Base-by-base conservation (phyloP, 208 protist species). In the Leishmania lainsoni region DNA sequence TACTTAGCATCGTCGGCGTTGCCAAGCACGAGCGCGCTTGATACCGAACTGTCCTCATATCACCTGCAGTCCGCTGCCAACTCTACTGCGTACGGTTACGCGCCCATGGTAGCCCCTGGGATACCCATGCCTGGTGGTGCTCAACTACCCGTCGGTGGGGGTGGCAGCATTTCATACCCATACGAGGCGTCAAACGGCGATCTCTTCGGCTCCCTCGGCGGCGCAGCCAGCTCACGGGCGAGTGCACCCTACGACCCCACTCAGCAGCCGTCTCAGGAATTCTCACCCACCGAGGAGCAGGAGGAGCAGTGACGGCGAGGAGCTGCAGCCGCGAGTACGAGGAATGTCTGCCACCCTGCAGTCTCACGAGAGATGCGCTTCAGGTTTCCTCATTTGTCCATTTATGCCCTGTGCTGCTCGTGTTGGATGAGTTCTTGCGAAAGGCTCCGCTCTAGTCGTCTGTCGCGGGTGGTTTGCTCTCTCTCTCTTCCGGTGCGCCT, bases 31-130 rank as follows among this genome's bases (percentile, higher is more conserved):
- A 84, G 80, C 14, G 75, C 56, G 4, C 45, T 84, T n/a, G 80
- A 84, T 48, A 63, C 68, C 32, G 85, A 93, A 66, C 74, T 89
- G 48, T 93, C 91, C 16, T 96, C 93, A 22, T 96, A 91, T 69
- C 91, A 96, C 66, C 79, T 96, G 39, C 91, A 96, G 85, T 95
- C 91, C 12, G 90, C 84, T 65, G 84, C 86, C 49, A 76, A 83
- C 22, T 54, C 80, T 26, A 81, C 75, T 76, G 83, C 83, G 77
- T 42, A 83, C 80, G 75, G 72, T 78, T 52, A 83, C 85, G 48
- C 61, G 68, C 10, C 71, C 12, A 29, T 49, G 61, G 5, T 45
- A 51, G 54, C 83, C 85, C 17, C 80, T 73, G 52, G 65, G 56
- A 74, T 83, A 82, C 82, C 79, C 69, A 58, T 80, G 76, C 26